phyloP scores from a whole-genome alignment of 768 basidiomycete genomes.

The Lentinus brumalis region DNA sequence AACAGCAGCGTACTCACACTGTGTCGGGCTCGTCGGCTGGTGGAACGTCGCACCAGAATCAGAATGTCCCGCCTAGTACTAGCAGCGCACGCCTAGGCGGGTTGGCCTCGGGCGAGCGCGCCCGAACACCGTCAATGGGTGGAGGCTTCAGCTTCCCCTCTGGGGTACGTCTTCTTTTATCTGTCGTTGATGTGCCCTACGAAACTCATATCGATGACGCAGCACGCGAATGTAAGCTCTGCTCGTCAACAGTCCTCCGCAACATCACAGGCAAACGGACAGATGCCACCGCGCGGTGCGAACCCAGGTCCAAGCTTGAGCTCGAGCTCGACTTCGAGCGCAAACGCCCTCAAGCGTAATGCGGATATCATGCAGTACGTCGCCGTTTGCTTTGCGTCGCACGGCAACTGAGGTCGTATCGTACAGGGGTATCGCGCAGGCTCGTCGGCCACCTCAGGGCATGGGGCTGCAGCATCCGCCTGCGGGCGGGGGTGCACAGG shows the following conservation, averaged over 20 bases:
- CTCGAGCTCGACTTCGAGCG: not conserved
- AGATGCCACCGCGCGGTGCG: not conserved
- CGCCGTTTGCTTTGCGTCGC: not conserved
- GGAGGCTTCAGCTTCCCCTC: conserved; percentile 21
- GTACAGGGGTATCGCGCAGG: not conserved
- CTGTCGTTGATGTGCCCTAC: not conserved
- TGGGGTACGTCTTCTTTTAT: conserved; percentile 1
- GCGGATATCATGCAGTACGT: conserved; percentile 26
- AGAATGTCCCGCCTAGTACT: not conserved
- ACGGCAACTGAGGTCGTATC: not conserved
- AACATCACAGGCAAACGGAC: not conserved
- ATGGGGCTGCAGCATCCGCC: conserved; percentile 22
- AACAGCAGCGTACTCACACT: not conserved
- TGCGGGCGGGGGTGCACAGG: not conserved
- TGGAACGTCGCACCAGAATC: not conserved
- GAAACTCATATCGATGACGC: not conserved
- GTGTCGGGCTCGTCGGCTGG: not conserved
- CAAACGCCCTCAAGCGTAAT: conserved; percentile 16
- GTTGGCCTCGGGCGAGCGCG: not conserved
- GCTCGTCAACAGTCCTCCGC: not conserved
- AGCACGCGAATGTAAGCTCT: not conserved
- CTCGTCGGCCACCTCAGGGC: conserved; percentile 18
- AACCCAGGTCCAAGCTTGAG: not conserved
- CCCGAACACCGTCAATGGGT: conserved; percentile 18
- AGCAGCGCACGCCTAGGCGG: not conserved